Evolutionary conservation across 1,139 yeast species (phyloP).

Genomic region (Suhomyces atakaporum): DNA sequence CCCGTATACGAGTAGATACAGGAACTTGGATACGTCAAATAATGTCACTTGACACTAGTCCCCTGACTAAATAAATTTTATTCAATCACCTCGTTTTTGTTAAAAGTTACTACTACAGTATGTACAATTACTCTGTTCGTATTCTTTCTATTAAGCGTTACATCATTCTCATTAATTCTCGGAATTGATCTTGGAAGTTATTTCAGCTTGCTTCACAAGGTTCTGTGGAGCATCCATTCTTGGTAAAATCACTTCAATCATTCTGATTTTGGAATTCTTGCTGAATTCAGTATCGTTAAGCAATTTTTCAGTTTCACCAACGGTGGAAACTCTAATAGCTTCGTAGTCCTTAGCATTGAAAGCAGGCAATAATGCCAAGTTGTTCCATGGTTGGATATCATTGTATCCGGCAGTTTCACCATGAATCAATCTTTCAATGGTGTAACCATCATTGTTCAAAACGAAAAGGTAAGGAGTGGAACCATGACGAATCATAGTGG

Average conservation of each 20-base stretch:
- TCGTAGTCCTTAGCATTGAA: conserved; percentile 70
- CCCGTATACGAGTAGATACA: no score
- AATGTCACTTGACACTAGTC: no score
- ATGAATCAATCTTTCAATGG: conserved; percentile 85
- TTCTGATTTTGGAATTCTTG: conserved; percentile 64
- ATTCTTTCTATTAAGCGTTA: not conserved
- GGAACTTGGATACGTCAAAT: no score
- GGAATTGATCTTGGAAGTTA: conserved; percentile 68
- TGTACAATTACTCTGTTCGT: no score
- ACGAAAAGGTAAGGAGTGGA: conserved; percentile 69
- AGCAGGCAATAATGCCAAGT: conserved; percentile 63
- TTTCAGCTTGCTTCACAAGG: conserved; percentile 50
- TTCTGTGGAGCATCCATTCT: conserved; percentile 80
- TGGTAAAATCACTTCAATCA: conserved; percentile 78
- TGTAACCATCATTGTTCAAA: conserved; percentile 84
- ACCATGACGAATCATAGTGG: conserved; percentile 76
- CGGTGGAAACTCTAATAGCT: conserved; percentile 56
- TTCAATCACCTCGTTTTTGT: no score
- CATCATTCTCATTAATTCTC: conserved; percentile 15
- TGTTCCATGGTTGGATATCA: conserved; percentile 83
- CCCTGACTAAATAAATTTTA: no score
- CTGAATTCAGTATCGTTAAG: conserved; percentile 58
- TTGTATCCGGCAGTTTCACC: conserved; percentile 76
- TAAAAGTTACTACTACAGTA: no score
- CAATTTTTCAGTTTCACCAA: conserved; percentile 66